Base-by-base conservation (phyloP, 106 monocot species). In the Dactylorhiza incarnata region DNA sequence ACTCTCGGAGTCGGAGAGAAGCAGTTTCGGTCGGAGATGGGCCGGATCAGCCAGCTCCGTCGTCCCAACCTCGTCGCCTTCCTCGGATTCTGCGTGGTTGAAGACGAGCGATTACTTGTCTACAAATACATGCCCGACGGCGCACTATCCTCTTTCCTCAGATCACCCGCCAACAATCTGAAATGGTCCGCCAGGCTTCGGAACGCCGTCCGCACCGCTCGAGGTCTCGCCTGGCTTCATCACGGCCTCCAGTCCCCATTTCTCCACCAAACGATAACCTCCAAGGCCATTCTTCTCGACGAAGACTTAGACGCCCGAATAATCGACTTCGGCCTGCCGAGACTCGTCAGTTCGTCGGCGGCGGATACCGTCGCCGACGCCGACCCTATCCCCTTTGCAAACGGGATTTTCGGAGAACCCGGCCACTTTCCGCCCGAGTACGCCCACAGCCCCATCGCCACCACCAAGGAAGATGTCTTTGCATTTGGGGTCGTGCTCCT, bases 1-100 rank as follows among this genome's bases (percentile, higher is more conserved):
- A 0, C 48, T 11, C 62, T n/a, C n/a, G n/a, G n/a, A n/a, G n/a
- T 85, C 4, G 63, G 75, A 0, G 92, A 87, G 84, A 83, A 85
- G 85, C 81, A 83, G 63, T 89, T 92, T 68, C 45, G 76, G 0
- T 10, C 70, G 0, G 87, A 87, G 84, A 85, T 87, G 81, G 37
- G 26, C 22, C 70, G 73, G 20, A 85, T 89, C 13, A 80, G 85
- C 15, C 81, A 83, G 77, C 82, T 92, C 37, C 80, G 92, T 22
- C 92, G 89, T 49, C 92, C 92, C n/a, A 89, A 92, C 45, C 81
- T 92, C 16, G 92, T 84, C 7, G 84, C 89, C 0, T 49, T 90
- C 4, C 86, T 90, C 44, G 89, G 89, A 0, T 86, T 78, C 77
- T 83, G 83, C 78, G 26, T 63, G 9, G 83, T 78, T 1, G 83